These are phyloP conservation scores for Chrysosporium queenslandicum DNA, from an alignment of 2,329 filamentous ascomycete species.

Conservation along the genomic window DNA sequence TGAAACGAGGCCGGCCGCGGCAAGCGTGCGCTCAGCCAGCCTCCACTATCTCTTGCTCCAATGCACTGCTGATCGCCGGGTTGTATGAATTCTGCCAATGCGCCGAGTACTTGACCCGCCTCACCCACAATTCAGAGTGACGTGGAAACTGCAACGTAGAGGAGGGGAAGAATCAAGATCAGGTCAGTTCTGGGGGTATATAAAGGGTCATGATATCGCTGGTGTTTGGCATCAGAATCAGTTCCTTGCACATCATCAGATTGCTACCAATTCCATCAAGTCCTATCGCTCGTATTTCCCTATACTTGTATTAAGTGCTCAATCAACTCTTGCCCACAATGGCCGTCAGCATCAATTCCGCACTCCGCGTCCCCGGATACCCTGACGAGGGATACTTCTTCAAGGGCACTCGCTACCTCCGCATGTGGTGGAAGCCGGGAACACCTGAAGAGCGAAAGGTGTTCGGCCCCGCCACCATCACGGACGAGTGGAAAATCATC, in stretches of 20 bases:
- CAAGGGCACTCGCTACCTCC: constrained; percentile 2
- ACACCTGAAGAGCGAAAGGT: constrained; percentile 5
- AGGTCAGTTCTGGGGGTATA: neutral
- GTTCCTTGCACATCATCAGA: neutral
- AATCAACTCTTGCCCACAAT: neutral
- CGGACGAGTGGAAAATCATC: constrained; percentile 4
- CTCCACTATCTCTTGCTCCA: no score
- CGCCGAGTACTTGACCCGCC: no score
- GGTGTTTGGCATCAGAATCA: no score
- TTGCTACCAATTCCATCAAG: neutral
- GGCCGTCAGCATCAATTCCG: constrained; percentile 3
- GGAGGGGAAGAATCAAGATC: neutral
- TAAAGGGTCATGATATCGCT: neutral
- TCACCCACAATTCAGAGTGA: neutral
- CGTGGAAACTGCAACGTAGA: neutral
- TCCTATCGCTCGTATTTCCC: neutral
- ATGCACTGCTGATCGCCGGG: no score
- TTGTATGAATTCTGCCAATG: no score
- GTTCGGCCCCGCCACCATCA: constrained; percentile 5
- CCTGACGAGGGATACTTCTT: constrained; percentile 8
- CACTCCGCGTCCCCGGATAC: neutral
- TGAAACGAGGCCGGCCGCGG: no score
- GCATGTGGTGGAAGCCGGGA: constrained; percentile 11
- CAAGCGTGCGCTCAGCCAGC: no score
- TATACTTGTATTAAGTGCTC: neutral